Base-by-base conservation (phyloP, 345 rosid genomes). In the Theobroma cacao region DNA sequence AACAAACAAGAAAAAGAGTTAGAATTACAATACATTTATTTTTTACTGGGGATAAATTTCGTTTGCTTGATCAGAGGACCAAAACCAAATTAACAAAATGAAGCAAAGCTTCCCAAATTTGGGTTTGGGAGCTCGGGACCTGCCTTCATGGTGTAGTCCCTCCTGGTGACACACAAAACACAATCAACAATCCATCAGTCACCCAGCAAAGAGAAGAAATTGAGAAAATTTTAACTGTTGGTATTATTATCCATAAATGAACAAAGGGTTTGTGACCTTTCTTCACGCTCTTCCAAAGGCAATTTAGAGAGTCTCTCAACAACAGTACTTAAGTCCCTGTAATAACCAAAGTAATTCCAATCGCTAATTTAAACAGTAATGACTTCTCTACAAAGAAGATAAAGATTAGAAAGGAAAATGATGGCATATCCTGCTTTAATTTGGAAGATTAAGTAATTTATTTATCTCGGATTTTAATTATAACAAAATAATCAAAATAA, bases 141-240 rank as follows among this genome's bases (percentile, higher is more conserved):
- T 80, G 75, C 84, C 72, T 59, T 33, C 73, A 30, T 69, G 6
- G 81, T 83, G 38, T 80, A 83, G 28, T 20, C 63, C 68, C 68
- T 78, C 83, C 82, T 83, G 78, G 1, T 70, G 11, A 41, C 6
- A 59, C 6, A 78, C 10, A n/a, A 69, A 20, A 63, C 15, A 72
- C 28, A 59, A 43, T 58, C 28, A 38, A 13, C 20, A 7, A 33
- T 50, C 26, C 48, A 76, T 65, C 33, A 47, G 56, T 52, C 34
- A 40, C n/a, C 40, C 26, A 24, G 2, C n/a, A n/a, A 50, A 48
- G 2, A 6, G 41, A 15, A 62, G 1, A 67, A 71, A 41, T 5
- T 17, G 2, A 72, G 28, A 11, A 50, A 8, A 6, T 22, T 11
- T n/a, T 59, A 43, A n/a, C 36, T 15, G 22, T 14, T 38, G 10